A percentile compares a stretch with the other conserved stretches of the same genome.
These are phyloP conservation scores for Jacaranda mimosifolia DNA, from an alignment of 257 asterid genomes.

Conservation along the genomic window DNA sequence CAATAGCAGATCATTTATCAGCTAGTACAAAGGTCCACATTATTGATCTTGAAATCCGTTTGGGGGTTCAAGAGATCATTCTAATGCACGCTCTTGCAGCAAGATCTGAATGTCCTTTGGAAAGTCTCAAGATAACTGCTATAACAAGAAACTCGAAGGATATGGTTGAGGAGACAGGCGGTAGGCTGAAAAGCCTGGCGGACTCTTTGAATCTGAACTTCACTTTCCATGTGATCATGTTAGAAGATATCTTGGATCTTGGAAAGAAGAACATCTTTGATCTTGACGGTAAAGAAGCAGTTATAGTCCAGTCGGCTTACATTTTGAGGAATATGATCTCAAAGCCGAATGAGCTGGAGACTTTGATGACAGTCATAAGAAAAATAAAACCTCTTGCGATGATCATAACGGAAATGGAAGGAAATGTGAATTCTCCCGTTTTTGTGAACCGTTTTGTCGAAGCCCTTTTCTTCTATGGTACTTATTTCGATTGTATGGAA, in stretches of 20 bases:
- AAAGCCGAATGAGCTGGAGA: slow-evolving; percentile 45
- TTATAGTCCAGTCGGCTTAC: slow-evolving; percentile 52
- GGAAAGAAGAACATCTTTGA: slow-evolving; percentile 26
- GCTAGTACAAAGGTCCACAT: slow-evolving; percentile 58
- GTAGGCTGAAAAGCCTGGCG: slow-evolving; percentile 56
- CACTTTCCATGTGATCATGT: slow-evolving; percentile 51
- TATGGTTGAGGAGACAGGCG: slow-evolving; percentile 55
- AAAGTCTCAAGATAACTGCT: slow-evolving; percentile 67
- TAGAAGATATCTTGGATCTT: slow-evolving; percentile 41
- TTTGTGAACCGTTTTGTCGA: slow-evolving; percentile 64
- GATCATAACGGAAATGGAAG: slow-evolving; percentile 61
- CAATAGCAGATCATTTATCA: slow-evolving; percentile 52
- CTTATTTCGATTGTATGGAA: slow-evolving; percentile 55
- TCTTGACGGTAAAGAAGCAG: slow-evolving; percentile 49
- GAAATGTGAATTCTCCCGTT: slow-evolving; percentile 53
- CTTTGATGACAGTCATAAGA: slow-evolving; percentile 48
- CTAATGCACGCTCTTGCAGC: slow-evolving; percentile 73
- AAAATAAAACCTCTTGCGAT: slow-evolving; percentile 43
- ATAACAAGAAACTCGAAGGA: slow-evolving; percentile 45
- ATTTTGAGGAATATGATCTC: slow-evolving; percentile 47
- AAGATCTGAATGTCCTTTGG: slow-evolving; percentile 40
- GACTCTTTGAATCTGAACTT: slow-evolving; percentile 49
- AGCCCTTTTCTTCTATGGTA: slow-evolving; percentile 55
- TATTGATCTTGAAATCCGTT: slow-evolving; percentile 57
- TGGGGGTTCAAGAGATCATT: slow-evolving; percentile 57